Evolutionary conservation across 2,329 filamentous ascomycete species (phyloP).

Genomic region (Claviceps pusilla): DNA sequence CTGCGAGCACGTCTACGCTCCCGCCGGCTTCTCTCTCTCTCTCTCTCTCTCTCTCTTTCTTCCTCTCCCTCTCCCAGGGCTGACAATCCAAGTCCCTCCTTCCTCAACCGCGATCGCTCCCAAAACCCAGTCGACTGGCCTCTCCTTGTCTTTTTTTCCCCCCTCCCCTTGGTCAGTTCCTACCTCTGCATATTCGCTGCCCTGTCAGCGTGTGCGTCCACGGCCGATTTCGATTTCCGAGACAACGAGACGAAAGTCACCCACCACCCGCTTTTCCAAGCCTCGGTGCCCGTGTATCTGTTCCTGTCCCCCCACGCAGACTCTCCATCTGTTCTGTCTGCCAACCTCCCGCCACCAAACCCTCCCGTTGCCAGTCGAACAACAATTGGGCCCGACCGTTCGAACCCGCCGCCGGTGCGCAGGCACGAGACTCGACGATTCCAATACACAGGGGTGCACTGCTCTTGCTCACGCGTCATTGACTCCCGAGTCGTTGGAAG

Average conservation of each 20-base stretch:
- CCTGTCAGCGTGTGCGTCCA: background rate
- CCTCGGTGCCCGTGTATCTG: conserved; percentile 1
- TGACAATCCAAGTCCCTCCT: conserved; percentile 1
- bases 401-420: conserved; percentile 3
- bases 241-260: background rate
- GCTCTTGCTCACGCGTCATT: background rate
- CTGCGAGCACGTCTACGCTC: background rate
- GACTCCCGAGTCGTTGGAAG: background rate
- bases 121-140: background rate
- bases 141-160: background rate
- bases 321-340: background rate
- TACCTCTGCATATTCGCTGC: background rate
- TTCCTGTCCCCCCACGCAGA: background rate
- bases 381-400: background rate
- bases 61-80: background rate
- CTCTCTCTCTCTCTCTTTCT: background rate
- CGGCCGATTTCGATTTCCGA: conserved; percentile 1
- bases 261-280: background rate
- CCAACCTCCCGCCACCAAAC: background rate
- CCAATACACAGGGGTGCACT: background rate
- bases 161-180: background rate
- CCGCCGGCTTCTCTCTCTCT: background rate
- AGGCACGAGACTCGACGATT: background rate
- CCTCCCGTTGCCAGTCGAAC: background rate
- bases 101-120: background rate